Base-by-base conservation (phyloP, 306 rosid genomes). In the Cucumis cinereus region DNA sequence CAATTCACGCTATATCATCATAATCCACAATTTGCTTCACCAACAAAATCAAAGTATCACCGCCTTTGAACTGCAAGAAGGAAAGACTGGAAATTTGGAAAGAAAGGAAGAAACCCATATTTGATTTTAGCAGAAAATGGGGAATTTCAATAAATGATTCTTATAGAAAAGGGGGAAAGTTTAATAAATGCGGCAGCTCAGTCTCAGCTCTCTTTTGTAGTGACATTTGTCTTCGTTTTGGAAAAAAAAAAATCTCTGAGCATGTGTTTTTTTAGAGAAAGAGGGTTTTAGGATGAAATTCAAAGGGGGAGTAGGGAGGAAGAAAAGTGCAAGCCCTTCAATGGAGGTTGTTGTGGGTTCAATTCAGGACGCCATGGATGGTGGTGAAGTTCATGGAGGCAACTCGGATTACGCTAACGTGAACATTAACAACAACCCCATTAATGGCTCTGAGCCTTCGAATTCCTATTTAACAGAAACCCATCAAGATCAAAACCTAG, bases 271-370 rank as follows among this genome's bases (percentile, higher is more conserved):
- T 30, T 30, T 9, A 41, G 47, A 41, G 47, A 54, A 20, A 63
- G 15, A 62, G 72, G 72, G 23, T 8, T 45, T 20, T 26, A 47
- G 33, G 79, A 70, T 79, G 84, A 83, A 79, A 73, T 86, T 84
- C 85, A 86, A 89, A 80, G 87, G 84, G 75, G 87, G 81, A 2
- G 86, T 75, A 49, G 22, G 57, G 57, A 82, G 75, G 84, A 89
- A 63, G 82, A 82, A 72, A 76, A 60, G 67, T 57, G 69, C 47
- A 23, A 58, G 28, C 7, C 67, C 81, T 74, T 80, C 84, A 49
- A 9, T 56, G 57, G 97, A 88, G 26, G 81, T 80, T 24, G 28
- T 69, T 77, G 59, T 80, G 63, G 43, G 22, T 50, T 50, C 79
- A 11, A 61, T 24, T 74, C 74, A 35, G 5, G 75, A 26, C 24